A percentile compares a stretch with the other conserved stretches of the same genome.
These are phyloP conservation scores for Triticum urartu DNA, from an alignment of 176 grass and related monocot species.

Conservation along the genomic window DNA sequence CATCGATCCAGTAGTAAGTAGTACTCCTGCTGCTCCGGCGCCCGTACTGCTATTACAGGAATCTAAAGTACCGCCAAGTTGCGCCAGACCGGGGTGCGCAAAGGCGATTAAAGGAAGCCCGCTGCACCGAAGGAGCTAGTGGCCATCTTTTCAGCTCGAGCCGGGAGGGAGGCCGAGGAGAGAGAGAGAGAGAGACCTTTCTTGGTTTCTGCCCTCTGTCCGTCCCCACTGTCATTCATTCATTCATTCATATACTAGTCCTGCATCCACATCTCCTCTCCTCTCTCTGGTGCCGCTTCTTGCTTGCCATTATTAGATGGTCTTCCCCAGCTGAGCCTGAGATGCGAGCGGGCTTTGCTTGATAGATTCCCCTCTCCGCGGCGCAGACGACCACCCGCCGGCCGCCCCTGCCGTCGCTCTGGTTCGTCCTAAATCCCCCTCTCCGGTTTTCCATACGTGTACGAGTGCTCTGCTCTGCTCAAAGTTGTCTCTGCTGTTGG, in stretches of 20 bases:
- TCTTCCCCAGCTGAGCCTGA: slow-evolving; percentile 20
- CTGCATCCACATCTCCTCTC: not conserved
- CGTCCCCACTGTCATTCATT: slow-evolving; percentile 5
- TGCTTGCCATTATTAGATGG: slow-evolving; percentile 33
- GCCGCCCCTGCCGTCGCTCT: not conserved
- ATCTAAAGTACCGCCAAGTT: not conserved
- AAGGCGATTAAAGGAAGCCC: not conserved
- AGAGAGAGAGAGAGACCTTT: not conserved
- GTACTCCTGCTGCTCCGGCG: too few relatives aligned
- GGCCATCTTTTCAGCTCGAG: not conserved
- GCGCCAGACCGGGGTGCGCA: not conserved
- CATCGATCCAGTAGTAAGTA: too few relatives aligned
- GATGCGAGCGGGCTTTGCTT: slow-evolving; percentile 20
- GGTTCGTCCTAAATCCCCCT: slow-evolving; percentile 7
- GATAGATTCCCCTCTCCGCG: not conserved
- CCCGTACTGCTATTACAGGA: not conserved
- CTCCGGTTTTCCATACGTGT: not conserved
- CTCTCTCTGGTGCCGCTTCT: not conserved
- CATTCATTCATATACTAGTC: not conserved
- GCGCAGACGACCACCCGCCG: too few relatives aligned
- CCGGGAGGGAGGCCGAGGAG: not conserved
- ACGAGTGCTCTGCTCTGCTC: not conserved
- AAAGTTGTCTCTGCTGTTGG: not conserved
- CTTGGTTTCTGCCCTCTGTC: not conserved
- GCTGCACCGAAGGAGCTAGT: not conserved